Evolutionary conservation across 2,329 filamentous ascomycete genomes (phyloP).

Genomic region (Sphaerostilbella broomeana): DNA sequence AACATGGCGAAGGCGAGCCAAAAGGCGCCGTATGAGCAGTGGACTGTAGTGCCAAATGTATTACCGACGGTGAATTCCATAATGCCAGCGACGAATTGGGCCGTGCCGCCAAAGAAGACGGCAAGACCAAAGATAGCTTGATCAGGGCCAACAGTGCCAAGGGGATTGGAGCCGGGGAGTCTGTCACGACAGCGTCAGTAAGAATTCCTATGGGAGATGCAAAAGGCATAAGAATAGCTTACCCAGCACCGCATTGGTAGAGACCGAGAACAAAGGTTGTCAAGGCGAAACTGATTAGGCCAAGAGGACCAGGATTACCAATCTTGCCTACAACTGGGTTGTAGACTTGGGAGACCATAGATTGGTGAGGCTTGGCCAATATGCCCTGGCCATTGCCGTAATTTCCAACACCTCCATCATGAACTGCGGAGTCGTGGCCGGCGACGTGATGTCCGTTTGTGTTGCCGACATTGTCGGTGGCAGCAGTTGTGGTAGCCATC

Average conservation of each 20-base stretch:
- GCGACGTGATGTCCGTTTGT: constrained; percentile 8
- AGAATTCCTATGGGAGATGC: background rate
- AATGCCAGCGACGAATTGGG: constrained; percentile 63
- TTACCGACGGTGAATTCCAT: constrained; percentile 49
- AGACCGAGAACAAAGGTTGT: constrained; percentile 56
- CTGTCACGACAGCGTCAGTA: constrained; percentile 15
- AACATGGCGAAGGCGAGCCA: constrained; percentile 56
- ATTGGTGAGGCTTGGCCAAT: constrained; percentile 24
- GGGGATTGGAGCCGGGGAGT: constrained; percentile 28
- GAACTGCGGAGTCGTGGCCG: background rate
- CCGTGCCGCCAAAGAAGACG: constrained; percentile 54
- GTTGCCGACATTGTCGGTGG: constrained; percentile 5
- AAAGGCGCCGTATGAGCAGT: constrained; percentile 56
- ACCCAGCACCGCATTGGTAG: constrained; percentile 42
- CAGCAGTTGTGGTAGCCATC: constrained; percentile 11
- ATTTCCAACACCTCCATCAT: constrained; percentile 4
- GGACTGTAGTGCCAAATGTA: constrained; percentile 55
- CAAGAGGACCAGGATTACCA: constrained; percentile 54
- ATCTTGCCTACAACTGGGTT: constrained; percentile 36
- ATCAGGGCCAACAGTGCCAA: constrained; percentile 28
- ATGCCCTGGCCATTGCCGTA: background rate
- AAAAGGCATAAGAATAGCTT: constrained; percentile 18
- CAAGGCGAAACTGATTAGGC: constrained; percentile 57
- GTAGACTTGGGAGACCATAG: constrained; percentile 30
- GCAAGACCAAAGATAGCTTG: constrained; percentile 32